phyloP scores from a whole-genome alignment of 2,329 filamentous ascomycete species.

The Drechslerella dactyloides region DNA sequence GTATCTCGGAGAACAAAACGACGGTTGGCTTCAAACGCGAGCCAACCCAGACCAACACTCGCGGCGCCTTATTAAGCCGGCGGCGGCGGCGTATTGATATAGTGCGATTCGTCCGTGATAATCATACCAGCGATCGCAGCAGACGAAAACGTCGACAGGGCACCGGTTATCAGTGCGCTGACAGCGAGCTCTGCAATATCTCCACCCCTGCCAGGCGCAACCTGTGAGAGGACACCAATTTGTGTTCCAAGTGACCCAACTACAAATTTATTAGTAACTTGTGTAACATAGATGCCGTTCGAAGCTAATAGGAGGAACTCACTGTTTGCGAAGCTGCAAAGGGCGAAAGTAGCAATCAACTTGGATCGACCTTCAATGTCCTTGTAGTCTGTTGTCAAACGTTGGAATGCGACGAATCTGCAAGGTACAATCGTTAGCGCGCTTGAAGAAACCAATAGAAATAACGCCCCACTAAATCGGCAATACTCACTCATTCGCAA shows the following conservation, averaged over 20 bases:
- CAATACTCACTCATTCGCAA: slow-evolving; percentile 61
- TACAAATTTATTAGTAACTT: neutral
- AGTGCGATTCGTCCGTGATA: slow-evolving; percentile 56
- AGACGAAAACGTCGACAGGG: slow-evolving; percentile 62
- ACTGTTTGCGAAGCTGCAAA: slow-evolving; percentile 64
- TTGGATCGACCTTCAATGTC: slow-evolving; percentile 57
- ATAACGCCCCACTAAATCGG: too few relatives aligned
- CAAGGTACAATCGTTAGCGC: neutral
- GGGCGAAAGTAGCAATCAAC: slow-evolving; percentile 63
- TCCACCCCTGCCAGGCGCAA: slow-evolving; percentile 62
- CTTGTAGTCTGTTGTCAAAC: slow-evolving; percentile 52
- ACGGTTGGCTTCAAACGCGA: neutral
- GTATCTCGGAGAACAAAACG: neutral
- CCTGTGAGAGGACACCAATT: slow-evolving; percentile 63
- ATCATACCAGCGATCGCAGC: slow-evolving; percentile 61
- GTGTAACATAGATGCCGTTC: neutral
- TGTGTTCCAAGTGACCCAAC: slow-evolving; percentile 63
- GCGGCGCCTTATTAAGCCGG: neutral
- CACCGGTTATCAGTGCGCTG: slow-evolving; percentile 62
- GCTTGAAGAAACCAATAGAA: neutral
- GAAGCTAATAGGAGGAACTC: neutral
- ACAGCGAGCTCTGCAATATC: slow-evolving; percentile 62
- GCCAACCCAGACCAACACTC: neutral
- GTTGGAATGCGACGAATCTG: slow-evolving; percentile 54
- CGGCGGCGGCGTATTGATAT: slow-evolving; percentile 17